phyloP scores from a whole-genome alignment of 805 yeast genomes.

The Candida pseudoglaebosa region DNA sequence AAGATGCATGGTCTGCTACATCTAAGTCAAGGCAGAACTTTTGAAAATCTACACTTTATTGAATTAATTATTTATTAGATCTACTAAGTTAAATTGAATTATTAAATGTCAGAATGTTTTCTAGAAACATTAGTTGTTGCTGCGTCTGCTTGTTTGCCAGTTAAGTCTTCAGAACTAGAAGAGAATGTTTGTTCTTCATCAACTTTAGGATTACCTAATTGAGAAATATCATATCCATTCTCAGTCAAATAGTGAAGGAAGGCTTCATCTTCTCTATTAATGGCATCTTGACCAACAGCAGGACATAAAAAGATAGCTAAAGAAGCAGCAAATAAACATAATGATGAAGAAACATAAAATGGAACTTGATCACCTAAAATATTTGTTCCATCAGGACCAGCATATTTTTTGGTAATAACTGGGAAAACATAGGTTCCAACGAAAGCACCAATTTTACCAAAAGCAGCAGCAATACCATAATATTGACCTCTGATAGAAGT shows the following conservation, averaged over 20 bases:
- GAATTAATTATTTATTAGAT: too few species aligned
- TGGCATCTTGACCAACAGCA: constrained; percentile 76
- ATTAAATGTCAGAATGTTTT: too few species aligned
- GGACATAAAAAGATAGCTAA: constrained; percentile 73
- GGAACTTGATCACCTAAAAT: constrained; percentile 67
- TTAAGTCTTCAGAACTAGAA: constrained; percentile 5
- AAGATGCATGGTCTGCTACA: too few species aligned
- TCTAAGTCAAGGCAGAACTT: too few species aligned
- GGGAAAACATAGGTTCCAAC: constrained; percentile 90
- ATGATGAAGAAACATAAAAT: constrained; percentile 74
- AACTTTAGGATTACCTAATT: constrained; percentile 44
- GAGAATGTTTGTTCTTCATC: constrained; percentile 5
- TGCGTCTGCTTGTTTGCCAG: constrained; percentile 4
- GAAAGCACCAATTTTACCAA: constrained; percentile 91
- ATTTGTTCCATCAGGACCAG: constrained; percentile 40
- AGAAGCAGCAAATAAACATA: constrained; percentile 69
- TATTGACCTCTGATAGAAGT: constrained; percentile 88
- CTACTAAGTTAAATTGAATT: too few species aligned
- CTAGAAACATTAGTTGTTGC: background rate
- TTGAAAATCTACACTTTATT: too few species aligned
- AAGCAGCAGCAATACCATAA: constrained; percentile 87
- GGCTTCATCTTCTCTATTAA: constrained; percentile 68
- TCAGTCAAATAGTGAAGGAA: constrained; percentile 64
- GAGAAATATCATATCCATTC: constrained; percentile 67
- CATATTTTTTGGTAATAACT: constrained; percentile 57